Conservation (phyloP, 2,329 filamentous ascomycete species). For the Venturia oleaginea region DNA sequence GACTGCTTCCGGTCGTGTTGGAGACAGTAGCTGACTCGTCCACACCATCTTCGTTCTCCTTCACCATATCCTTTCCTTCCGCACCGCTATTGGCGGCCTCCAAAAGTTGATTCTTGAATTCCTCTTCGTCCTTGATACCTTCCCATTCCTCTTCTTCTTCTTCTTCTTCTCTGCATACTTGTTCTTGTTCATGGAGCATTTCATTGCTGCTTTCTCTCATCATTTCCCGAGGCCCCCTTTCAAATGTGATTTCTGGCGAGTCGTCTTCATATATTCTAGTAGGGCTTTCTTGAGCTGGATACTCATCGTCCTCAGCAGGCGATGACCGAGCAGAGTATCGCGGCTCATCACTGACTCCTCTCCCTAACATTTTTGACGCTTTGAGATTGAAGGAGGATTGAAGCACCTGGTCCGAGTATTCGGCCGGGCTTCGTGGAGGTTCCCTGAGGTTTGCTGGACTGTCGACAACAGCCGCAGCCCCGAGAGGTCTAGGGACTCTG, state of each 20-base stretch:
- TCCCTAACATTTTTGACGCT: not conserved
- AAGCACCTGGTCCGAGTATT: not conserved
- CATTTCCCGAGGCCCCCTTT: not conserved
- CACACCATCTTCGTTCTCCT: not conserved
- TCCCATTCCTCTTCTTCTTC: not conserved
- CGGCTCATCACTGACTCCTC: not conserved
- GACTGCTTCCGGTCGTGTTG: not conserved
- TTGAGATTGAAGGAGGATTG: not conserved
- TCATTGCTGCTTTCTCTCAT: not conserved
- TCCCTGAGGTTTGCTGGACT: not conserved
- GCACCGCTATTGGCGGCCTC: not conserved
- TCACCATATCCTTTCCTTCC: not conserved
- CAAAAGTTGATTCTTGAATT: not conserved
- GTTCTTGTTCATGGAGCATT: not conserved
- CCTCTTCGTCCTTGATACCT: not conserved
- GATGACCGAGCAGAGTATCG: not conserved
- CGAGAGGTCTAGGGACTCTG: not conserved
- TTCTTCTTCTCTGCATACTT: not conserved
- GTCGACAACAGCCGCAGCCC: not conserved
- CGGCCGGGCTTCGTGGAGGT: not conserved
- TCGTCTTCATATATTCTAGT: not conserved
- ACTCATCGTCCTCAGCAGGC: not conserved
- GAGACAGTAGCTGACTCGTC: not conserved
- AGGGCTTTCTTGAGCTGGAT: not conserved
- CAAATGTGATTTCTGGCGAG: too few species aligned